Evolutionary conservation across 2,329 filamentous ascomycete species (phyloP).

Genomic region (Phaeosphaeriaceae sp.): DNA sequence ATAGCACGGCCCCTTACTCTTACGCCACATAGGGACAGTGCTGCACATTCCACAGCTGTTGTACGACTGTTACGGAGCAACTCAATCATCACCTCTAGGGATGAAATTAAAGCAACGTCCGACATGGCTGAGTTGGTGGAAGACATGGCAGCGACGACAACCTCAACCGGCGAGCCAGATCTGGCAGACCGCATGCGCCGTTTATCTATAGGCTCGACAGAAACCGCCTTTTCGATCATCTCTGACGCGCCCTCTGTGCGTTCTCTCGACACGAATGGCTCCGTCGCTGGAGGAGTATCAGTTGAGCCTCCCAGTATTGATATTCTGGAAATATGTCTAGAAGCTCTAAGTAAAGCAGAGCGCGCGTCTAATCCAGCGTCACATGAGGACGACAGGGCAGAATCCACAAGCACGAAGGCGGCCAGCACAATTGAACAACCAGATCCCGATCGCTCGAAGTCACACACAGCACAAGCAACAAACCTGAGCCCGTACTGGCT

Average conservation of each 20-base stretch:
- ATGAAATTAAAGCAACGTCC: neutral
- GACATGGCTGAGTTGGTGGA: neutral
- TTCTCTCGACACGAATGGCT: conserved; percentile 18
- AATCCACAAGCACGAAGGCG: neutral
- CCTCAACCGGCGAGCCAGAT: neutral
- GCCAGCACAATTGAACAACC: neutral
- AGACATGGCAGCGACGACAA: neutral
- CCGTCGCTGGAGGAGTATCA: conserved; percentile 13
- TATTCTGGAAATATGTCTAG: neutral
- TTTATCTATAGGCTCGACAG: conserved; percentile 21
- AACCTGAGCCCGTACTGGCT: conserved; percentile 25
- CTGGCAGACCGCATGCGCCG: conserved; percentile 12
- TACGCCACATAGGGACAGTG: neutral
- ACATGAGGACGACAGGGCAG: neutral
- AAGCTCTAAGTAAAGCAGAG: conserved; percentile 1
- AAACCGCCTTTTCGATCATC: conserved; percentile 25
- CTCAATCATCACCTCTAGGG: neutral
- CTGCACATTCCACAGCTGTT: neutral
- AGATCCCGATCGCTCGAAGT: neutral
- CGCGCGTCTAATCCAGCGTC: conserved; percentile 1
- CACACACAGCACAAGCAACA: neutral
- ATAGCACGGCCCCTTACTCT: neutral
- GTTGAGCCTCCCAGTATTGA: neutral
- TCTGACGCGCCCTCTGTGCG: conserved; percentile 19
- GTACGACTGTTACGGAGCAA: neutral